Evolutionary conservation across 1,284 basidiomycete genomes (phyloP).

Genomic region (Ustilago sp.): DNA sequence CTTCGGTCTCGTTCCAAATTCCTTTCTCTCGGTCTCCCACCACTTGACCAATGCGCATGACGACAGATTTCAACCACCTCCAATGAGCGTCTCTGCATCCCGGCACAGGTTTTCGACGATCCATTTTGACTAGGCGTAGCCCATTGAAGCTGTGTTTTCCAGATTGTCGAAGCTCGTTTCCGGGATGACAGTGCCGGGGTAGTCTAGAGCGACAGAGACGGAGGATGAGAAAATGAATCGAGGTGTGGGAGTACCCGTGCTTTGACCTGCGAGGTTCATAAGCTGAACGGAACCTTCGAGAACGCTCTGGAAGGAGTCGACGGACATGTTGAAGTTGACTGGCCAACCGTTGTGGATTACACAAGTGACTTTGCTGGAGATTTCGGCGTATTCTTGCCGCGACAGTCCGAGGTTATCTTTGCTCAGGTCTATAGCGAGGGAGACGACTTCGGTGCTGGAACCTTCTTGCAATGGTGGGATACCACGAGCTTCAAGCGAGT

Average conservation of each 20-base stretch:
- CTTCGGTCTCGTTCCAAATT: constrained; percentile 76
- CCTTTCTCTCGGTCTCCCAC: constrained; percentile 74
- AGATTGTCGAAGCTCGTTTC: constrained; percentile 71
- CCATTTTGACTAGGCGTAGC: constrained; percentile 76
- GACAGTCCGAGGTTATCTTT: constrained; percentile 27
- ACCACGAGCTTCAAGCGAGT: constrained; percentile 31
- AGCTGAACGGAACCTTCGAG: constrained; percentile 74
- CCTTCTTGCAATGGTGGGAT: constrained; percentile 3
- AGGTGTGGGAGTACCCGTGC: constrained; percentile 70
- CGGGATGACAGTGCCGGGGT: constrained; percentile 62
- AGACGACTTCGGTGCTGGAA: constrained; percentile 10
- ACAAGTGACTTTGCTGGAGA: constrained; percentile 24
- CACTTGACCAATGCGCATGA: constrained; percentile 72
- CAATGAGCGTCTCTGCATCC: constrained; percentile 66
- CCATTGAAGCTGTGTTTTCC: constrained; percentile 72
- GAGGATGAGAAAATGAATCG: constrained; percentile 76
- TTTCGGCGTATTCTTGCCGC: constrained; percentile 18
- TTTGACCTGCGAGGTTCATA: constrained; percentile 73
- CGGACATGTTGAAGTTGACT: constrained; percentile 55
- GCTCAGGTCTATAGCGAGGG: constrained; percentile 31
- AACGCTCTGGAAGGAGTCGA: constrained; percentile 42
- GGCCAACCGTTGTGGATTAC: constrained; percentile 59
- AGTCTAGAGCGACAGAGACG: constrained; percentile 71
- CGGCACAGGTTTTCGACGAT: constrained; percentile 75
- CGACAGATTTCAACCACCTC: constrained; percentile 34